Conservation (phyloP, 2,329 filamentous ascomycete genomes). For the Penicillium sp. region DNA sequence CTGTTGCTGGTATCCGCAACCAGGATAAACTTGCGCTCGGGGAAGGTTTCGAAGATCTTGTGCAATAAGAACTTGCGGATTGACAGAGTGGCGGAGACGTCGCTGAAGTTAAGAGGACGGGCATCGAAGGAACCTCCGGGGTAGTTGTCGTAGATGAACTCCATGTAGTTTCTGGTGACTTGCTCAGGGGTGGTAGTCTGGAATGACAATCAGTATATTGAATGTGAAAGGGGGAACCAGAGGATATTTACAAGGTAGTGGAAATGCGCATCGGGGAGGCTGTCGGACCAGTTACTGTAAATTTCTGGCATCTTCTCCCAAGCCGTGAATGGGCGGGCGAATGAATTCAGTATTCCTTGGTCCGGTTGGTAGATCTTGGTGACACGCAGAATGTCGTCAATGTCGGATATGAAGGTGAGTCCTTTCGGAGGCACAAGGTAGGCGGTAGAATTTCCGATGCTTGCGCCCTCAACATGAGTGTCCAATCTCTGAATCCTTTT, state of each 20-base stretch:
- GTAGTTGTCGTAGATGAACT: constrained; percentile 73
- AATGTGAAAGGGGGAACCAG: neutral
- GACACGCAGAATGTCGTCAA: constrained; percentile 76
- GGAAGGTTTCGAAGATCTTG: constrained; percentile 73
- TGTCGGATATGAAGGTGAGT: constrained; percentile 71
- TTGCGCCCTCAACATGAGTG: constrained; percentile 63
- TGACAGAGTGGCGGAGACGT: constrained; percentile 66
- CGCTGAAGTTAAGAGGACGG: constrained; percentile 75
- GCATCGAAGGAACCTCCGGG: constrained; percentile 76
- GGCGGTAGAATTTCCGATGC: constrained; percentile 69
- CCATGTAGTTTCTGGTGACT: constrained; percentile 72
- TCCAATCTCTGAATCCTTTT: constrained; percentile 65
- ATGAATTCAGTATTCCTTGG: constrained; percentile 72
- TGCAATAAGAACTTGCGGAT: constrained; percentile 69
- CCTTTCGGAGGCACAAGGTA: constrained; percentile 71
- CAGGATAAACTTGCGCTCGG: constrained; percentile 70
- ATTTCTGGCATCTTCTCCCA: constrained; percentile 81
- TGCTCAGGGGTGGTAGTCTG: constrained; percentile 74
- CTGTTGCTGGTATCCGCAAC: constrained; percentile 74
- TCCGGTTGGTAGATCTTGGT: constrained; percentile 77
- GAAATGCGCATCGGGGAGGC: constrained; percentile 68
- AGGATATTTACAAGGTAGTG: constrained; percentile 59
- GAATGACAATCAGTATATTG: neutral
- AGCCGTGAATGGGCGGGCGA: constrained; percentile 65
- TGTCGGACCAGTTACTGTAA: constrained; percentile 71